Base-by-base conservation (phyloP, 176 grass and related monocot species). In the Eleusine indica region DNA sequence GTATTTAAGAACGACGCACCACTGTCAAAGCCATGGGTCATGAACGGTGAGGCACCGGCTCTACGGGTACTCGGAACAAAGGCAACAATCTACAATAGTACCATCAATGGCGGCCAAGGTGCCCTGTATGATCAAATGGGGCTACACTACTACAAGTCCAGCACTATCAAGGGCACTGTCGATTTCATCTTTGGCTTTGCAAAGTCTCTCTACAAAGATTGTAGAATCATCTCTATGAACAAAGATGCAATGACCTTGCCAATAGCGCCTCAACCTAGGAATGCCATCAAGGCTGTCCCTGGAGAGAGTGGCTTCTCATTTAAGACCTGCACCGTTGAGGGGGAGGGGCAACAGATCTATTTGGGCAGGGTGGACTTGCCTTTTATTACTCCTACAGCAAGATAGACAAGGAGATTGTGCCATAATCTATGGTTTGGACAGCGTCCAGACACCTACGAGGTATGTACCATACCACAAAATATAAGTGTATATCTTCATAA, bases 181-280 rank as follows among this genome's bases (percentile, higher is more conserved):
- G 87, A 93, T 61, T 93, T 93, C 81, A 93, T 93, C 12, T 93
- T 93, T 14, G 87, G 87, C 1, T 87, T 85, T 25, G 91, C 85
- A 8, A 39, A 78, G 58, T 90, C 87, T 0, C 4, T 87, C 1
- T 93, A 93, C 43, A 84, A 93, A 62, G 67, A 42, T 9, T 93
- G 91, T 68, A 25, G 44, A 2, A 80, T 93, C 81, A 43, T 88
- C 84, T 43, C 85, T 85, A 68, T 75, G 86, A 73, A 51, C 84
- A 19, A 85, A 56, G 2, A 90, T 52, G 42, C 16, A 3, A 19
- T 6, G 15, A 5, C 1, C 2, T 3, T 56, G 4, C 53, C 53
- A 17, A 19, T 5, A 6, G 17, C 17, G 4, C 15, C 49, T 52
- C 49, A 3, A 52, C 49, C 44, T 11, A 56, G 53, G 4, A 19